Evolutionary conservation across 176 grass and related monocot species (phyloP).

Genomic region (Rhynchospora tenuis): DNA sequence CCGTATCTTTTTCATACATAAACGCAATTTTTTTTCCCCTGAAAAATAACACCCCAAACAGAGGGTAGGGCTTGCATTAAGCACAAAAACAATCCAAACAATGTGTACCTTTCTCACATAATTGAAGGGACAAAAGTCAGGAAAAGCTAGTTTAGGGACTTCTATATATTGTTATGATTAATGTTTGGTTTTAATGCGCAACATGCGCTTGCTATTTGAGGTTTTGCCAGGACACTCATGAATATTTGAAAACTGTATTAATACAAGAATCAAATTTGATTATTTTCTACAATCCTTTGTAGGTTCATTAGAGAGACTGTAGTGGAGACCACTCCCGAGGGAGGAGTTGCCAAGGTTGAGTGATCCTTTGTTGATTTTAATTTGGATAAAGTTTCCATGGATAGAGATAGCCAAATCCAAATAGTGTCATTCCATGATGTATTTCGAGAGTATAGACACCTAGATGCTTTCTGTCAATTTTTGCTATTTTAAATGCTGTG

Average conservation of each 20-base stretch:
- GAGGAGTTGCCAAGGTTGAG: constrained; percentile 47
- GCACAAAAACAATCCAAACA: too few relatives aligned
- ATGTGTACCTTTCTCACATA: not conserved
- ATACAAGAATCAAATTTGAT: constrained; percentile 1
- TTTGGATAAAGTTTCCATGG: constrained; percentile 24
- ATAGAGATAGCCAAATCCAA: constrained; percentile 5
- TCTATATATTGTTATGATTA: not conserved
- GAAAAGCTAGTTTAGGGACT: constrained; percentile 3
- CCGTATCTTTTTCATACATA: too few relatives aligned
- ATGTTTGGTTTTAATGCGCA: not conserved
- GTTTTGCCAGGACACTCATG: not conserved
- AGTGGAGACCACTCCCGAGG: constrained; percentile 30
- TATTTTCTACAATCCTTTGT: not conserved
- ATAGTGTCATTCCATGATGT: not conserved
- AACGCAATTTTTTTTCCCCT: not conserved
- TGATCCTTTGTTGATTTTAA: constrained; percentile 21
- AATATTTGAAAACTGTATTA: not conserved
- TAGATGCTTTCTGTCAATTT: not conserved
- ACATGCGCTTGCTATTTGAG: not conserved
- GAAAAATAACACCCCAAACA: not conserved
- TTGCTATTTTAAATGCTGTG: not conserved
- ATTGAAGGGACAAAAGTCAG: not conserved
- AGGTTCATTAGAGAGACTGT: constrained; percentile 46
- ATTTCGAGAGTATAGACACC: not conserved
- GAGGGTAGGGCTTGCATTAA: too few relatives aligned